Base-by-base conservation (phyloP, 768 basidiomycete species). In the Lactifluus subvellereus region DNA sequence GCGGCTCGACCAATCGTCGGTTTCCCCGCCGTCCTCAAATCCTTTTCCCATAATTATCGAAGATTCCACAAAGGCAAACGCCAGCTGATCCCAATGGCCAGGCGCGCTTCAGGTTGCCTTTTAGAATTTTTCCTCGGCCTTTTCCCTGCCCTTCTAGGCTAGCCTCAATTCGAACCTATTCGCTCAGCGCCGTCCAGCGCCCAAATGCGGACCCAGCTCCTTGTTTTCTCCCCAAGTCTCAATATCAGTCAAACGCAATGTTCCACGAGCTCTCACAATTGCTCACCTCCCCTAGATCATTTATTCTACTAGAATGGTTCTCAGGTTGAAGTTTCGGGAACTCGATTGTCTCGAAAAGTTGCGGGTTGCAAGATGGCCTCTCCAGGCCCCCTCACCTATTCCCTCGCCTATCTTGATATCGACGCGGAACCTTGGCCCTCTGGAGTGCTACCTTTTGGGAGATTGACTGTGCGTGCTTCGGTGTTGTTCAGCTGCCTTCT, bases 41-140 rank as follows among this genome's bases (percentile, higher is more conserved):
- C 62, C 59, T 42, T 66, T 66, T 66, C 66, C 62, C 66, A 66
- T 61, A 65, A 65, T 64, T 65, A 62, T 66, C 60, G 59, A 67
- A 65, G 59, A 60, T 67, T 66, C 64, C 66, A 61, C 59, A 59
- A 61, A 61, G 64, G 56, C 43, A 66, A 60, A 66, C 51, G 66
- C 66, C 66, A 61, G 64, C 47, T 60, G 64, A 60, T 56, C 49
- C 62, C 62, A 64, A 55, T 45, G 22, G 49, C 48, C 66, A 61
- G 64, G 64, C 64, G 63, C 66, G 58, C 48, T 59, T 64, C 54
- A 59, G 51, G 63, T 65, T 66, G 66, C 66, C 66, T 66, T 66
- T 66, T 66, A 60, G 66, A 64, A 60, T 60, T 60, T 59, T 64
- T 59, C 64, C 54, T 55, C 66, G 66, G 66, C 61, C 55, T 54